A percentile compares a stretch with the other conserved stretches of the same genome.
phyloP scores from a whole-genome alignment of 2,329 filamentous ascomycete genomes.

The Fusarium sambucinum region DNA sequence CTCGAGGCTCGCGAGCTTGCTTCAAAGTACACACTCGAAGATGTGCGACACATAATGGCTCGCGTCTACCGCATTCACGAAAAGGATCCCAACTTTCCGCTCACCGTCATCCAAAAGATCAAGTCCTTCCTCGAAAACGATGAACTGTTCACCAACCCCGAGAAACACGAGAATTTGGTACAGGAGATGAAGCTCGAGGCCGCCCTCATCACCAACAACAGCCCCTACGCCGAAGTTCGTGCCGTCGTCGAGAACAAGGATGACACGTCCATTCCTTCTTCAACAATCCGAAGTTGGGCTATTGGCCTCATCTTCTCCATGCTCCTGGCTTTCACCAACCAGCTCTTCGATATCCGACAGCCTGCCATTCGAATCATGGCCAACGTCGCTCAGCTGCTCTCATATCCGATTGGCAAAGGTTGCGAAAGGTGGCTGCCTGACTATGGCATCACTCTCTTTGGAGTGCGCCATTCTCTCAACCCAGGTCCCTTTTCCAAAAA shows the following conservation, averaged over 20 bases:
- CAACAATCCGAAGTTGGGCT: constrained; percentile 67
- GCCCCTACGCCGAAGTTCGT: constrained; percentile 68
- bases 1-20: constrained; percentile 60
- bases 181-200: constrained; percentile 68
- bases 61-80: constrained; percentile 57
- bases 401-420: constrained; percentile 66
- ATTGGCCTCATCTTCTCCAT: constrained; percentile 66
- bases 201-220: constrained; percentile 66
- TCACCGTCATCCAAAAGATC: constrained; percentile 56
- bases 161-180: constrained; percentile 62
- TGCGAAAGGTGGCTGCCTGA: constrained; percentile 65
- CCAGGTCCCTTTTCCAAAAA: constrained; percentile 70
- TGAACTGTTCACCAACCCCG: constrained; percentile 58
- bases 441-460: constrained; percentile 60
- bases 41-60: constrained; percentile 58
- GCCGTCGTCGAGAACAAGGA: constrained; percentile 69
- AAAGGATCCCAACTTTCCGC: constrained; percentile 59
- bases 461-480: constrained; percentile 63
- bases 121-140: constrained; percentile 59
- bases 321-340: constrained; percentile 65
- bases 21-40: constrained; percentile 57
- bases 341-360: constrained; percentile 69
- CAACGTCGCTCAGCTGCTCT: constrained; percentile 68
- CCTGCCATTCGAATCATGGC: constrained; percentile 66
- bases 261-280: constrained; percentile 61